A percentile compares a stretch with the other conserved stretches of the same genome.
Evolutionary conservation across 306 rosid species (phyloP).

Genomic region (Trifolium dubium): DNA sequence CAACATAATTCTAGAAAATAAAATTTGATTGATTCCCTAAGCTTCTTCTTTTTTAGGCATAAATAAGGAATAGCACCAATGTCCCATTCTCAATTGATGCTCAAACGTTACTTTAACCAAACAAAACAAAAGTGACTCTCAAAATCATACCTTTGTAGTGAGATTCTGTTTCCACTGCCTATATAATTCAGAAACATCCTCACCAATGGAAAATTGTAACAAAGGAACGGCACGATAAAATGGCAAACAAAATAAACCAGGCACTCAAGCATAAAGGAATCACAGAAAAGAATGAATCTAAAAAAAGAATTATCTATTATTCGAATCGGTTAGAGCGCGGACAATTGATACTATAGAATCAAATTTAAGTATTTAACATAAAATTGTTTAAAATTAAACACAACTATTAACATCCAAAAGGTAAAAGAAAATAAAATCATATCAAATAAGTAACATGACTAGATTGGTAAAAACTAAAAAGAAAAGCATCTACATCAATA

Average conservation of each 20-base stretch:
- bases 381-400: constrained; percentile 11
- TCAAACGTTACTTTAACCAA: constrained; percentile 40
- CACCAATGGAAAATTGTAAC: constrained; percentile 29
- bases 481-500: constrained; percentile 28
- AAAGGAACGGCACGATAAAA: constrained; percentile 29
- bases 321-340: constrained; percentile 14
- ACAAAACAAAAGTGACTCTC: constrained; percentile 41
- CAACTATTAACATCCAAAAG: constrained; percentile 41
- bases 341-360: constrained; percentile 28
- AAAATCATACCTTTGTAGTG: constrained; percentile 24
- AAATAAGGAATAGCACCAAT: constrained; percentile 46
- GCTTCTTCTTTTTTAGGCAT: constrained; percentile 33
- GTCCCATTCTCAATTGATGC: constrained; percentile 46
- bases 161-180: constrained; percentile 52
- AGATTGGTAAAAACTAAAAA: constrained; percentile 28
- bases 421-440: constrained; percentile 34
- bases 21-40: constrained; percentile 34
- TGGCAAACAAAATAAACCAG: constrained; percentile 41
- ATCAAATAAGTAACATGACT: constrained; percentile 35
- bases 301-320: constrained; percentile 11
- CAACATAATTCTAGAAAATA: constrained; percentile 12
- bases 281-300: constrained; percentile 14
- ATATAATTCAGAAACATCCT: constrained; percentile 36
- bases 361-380: constrained; percentile 3
- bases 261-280: constrained; percentile 22